These are phyloP conservation scores for Penicillium rolfsii DNA, from an alignment of 2,329 filamentous ascomycete genomes.

Conservation along the genomic window DNA sequence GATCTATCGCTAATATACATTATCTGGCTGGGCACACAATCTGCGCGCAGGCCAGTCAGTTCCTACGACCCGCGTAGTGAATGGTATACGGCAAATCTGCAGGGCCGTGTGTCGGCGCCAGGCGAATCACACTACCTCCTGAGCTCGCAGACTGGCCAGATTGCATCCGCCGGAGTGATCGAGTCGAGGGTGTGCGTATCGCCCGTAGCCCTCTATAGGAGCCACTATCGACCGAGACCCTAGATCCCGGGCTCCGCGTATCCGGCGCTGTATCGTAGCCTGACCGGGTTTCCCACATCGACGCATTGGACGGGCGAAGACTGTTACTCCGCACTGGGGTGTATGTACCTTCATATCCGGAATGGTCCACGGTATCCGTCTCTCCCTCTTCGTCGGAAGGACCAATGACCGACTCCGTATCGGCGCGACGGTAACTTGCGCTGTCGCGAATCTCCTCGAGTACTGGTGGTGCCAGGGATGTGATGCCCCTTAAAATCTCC, in stretches of 20 bases:
- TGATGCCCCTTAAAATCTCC: conserved; percentile 76
- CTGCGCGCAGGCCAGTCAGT: background rate
- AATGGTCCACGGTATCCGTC: conserved; percentile 39
- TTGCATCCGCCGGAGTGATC: conserved; percentile 38
- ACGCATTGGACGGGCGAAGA: conserved; percentile 32
- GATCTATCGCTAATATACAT: background rate
- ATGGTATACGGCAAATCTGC: conserved; percentile 4
- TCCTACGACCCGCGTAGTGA: conserved; percentile 2
- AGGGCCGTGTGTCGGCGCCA: conserved; percentile 21
- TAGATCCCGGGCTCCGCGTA: conserved; percentile 27
- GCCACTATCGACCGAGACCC: conserved; percentile 21
- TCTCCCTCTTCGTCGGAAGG: conserved; percentile 47
- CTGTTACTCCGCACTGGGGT: conserved; percentile 32
- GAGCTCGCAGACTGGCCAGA: conserved; percentile 42
- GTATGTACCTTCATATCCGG: conserved; percentile 27
- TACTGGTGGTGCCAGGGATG: conserved; percentile 59
- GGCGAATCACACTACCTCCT: conserved; percentile 46
- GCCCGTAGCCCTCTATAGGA: conserved; percentile 16
- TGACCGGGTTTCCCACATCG: conserved; percentile 37
- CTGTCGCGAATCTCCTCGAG: conserved; percentile 47
- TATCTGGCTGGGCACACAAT: background rate
- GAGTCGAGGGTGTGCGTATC: conserved; percentile 40
- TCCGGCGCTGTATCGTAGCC: conserved; percentile 33
- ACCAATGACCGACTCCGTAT: conserved; percentile 42
- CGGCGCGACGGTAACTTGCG: conserved; percentile 27